Base-by-base conservation (phyloP, 371 early-diverging fungal genomes). In the Mucor racemosus region DNA sequence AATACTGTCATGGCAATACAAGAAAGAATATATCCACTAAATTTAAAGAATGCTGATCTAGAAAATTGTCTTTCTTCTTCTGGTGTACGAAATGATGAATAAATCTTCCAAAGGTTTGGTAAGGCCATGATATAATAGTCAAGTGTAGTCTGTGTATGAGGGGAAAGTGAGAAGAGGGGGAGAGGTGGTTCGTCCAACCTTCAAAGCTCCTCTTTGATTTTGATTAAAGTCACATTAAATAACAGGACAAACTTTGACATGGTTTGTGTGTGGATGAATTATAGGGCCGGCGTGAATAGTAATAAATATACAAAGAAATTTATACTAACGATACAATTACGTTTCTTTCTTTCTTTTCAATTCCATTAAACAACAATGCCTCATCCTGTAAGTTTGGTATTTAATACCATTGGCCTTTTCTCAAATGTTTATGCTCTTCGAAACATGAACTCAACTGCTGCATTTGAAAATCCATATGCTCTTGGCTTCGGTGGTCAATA, bases 41-140 rank as follows among this genome's bases (percentile, higher is more conserved):
- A 90, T 64, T 91, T 93, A 80, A 92, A 92, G 58, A 91, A 90
- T 21, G 94, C 94, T 0, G 86, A 81, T 35, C 91, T 87, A 15
- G 91, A 90, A 68, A 90, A 89, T 62, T 85, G 83, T 41, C 89
- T 78, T 71, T 94, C 92, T 74, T 94, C 90, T 71, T 91, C 91
- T 1, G 91, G 88, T 46, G 92, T 88, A 40, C 94, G 87, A 63
- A 89, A 89, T 31, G 91, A 91, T 8, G 89, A 78, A 66, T 90
- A 94, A 58, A 94, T 92, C 48, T 82, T 81, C 67, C 91, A 86
- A 10, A 90, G 79, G 69, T 90, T 88, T 10, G 90, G 90, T 42
- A 90, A 69, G n/a, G 87, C 76, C 89, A 90, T 90, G 21, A 17
- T 46, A 10, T 46, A 46, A 46, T 10, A 8, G 2, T n/a, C n/a